phyloP scores from a whole-genome alignment of 2,329 filamentous ascomycete species.

The Monosporascus cannonballus region DNA sequence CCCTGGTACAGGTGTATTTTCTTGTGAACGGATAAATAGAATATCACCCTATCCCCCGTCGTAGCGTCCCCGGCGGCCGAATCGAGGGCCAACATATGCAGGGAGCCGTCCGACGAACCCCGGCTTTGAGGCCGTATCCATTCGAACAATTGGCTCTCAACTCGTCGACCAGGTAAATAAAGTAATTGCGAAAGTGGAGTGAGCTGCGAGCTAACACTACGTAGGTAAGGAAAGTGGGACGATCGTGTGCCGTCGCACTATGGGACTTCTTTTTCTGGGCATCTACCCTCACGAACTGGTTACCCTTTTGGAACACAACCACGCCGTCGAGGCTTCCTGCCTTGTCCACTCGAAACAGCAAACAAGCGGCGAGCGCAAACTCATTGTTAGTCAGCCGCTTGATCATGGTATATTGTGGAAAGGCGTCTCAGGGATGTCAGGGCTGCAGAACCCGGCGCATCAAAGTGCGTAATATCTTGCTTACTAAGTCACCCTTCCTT shows the following conservation, averaged over 20 bases:
- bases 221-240: neutral
- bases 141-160: neutral
- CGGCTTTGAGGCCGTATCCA: neutral
- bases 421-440: conserved; percentile 49
- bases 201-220: neutral
- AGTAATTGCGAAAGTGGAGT: neutral
- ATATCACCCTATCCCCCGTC: neutral
- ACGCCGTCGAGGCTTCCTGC: conserved; percentile 3
- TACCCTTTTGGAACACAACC: conserved; percentile 3
- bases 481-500: neutral
- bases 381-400: neutral
- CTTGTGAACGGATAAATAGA: neutral
- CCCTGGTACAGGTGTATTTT: neutral
- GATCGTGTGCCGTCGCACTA: neutral
- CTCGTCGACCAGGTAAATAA: neutral
- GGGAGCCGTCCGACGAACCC: neutral
- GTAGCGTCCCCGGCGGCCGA: neutral
- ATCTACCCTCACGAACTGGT: neutral
- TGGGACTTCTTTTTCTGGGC: neutral
- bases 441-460: conserved; percentile 48
- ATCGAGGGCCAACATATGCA: neutral
- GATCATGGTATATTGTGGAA: conserved; percentile 51
- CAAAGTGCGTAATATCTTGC: conserved; percentile 36
- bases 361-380: neutral
- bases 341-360: neutral